These are phyloP conservation scores for Xylaria arbuscula DNA, from an alignment of 2,329 filamentous ascomycete species.

Conservation along the genomic window DNA sequence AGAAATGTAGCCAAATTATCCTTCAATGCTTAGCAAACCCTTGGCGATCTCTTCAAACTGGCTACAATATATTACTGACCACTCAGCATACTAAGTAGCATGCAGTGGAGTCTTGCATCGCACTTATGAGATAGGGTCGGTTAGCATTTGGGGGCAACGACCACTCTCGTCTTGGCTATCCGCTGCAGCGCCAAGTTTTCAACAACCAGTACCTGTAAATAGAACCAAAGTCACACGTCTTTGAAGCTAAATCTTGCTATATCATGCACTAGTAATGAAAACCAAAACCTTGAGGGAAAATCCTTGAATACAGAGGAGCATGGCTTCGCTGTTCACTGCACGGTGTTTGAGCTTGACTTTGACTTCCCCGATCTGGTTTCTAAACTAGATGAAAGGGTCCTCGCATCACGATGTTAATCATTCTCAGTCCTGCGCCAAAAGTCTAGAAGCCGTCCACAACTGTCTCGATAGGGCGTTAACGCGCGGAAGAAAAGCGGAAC, in stretches of 20 bases:
- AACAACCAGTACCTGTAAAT: slow-evolving; percentile 5
- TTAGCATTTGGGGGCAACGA: neutral
- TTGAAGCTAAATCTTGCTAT: slow-evolving; percentile 3
- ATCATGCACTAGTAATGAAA: neutral
- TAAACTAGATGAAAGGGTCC: neutral
- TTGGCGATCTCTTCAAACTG: slow-evolving; percentile 15
- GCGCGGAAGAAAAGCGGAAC: slow-evolving; percentile 16
- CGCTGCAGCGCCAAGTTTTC: slow-evolving; percentile 4
- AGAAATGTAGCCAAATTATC: slow-evolving; percentile 4
- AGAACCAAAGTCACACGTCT: slow-evolving; percentile 5
- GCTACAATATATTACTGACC: neutral
- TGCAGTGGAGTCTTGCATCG: neutral
- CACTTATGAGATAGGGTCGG: neutral
- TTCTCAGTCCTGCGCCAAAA: neutral
- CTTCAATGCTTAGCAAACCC: neutral
- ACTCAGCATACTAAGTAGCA: neutral
- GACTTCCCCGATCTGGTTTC: neutral
- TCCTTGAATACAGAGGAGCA: slow-evolving; percentile 3
- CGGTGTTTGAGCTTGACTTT: neutral
- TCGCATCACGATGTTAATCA: slow-evolving; percentile 9
- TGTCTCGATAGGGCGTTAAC: slow-evolving; percentile 11
- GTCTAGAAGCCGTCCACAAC: neutral
- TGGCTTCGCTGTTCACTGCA: neutral
- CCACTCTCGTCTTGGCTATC: neutral
- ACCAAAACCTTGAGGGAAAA: neutral